Conservation (phyloP, 192 early-diverging fungal genomes). For the Entomortierella chlamydospora region DNA sequence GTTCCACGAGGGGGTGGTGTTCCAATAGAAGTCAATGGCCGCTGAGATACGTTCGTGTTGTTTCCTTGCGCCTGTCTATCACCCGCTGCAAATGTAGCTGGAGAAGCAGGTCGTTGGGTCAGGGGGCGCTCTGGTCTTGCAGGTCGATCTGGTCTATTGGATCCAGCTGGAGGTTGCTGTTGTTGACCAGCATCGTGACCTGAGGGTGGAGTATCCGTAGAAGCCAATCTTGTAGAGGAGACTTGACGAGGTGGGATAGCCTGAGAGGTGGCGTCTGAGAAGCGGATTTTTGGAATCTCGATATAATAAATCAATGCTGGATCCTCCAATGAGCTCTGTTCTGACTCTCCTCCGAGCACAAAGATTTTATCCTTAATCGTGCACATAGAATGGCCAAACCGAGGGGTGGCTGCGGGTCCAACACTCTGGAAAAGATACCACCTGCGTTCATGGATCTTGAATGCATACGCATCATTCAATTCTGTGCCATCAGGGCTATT, state of each 20-base stretch:
- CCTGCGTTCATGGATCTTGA: slow-evolving; percentile 60
- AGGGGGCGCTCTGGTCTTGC: slow-evolving; percentile 14
- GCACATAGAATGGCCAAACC: slow-evolving; percentile 58
- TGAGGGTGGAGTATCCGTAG: slow-evolving; percentile 8
- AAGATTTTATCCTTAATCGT: slow-evolving; percentile 59
- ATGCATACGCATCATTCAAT: slow-evolving; percentile 63
- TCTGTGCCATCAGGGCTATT: slow-evolving; percentile 54
- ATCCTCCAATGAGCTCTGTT: slow-evolving; percentile 36
- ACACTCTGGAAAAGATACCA: slow-evolving; percentile 71
- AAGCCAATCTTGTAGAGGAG: slow-evolving; percentile 7
- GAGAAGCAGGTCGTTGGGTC: slow-evolving; percentile 39
- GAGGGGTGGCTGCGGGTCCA: slow-evolving; percentile 59
- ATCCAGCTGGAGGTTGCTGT: slow-evolving; percentile 6
- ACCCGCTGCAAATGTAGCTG: not conserved
- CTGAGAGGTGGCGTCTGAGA: slow-evolving; percentile 17
- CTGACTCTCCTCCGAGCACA: slow-evolving; percentile 64
- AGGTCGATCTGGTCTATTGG: slow-evolving; percentile 30
- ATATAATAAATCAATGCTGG: slow-evolving; percentile 42
- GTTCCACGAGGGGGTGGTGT: slow-evolving; percentile 40
- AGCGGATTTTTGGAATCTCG: slow-evolving; percentile 36
- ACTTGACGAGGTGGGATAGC: slow-evolving; percentile 37
- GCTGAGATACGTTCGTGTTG: slow-evolving; percentile 31
- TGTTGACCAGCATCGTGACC: not conserved
- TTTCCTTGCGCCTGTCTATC: slow-evolving; percentile 15
- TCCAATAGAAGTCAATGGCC: slow-evolving; percentile 40